Evolutionary conservation across 139 green algal genomes (phyloP).

Genomic region (Yamagishiella unicocca): DNA sequence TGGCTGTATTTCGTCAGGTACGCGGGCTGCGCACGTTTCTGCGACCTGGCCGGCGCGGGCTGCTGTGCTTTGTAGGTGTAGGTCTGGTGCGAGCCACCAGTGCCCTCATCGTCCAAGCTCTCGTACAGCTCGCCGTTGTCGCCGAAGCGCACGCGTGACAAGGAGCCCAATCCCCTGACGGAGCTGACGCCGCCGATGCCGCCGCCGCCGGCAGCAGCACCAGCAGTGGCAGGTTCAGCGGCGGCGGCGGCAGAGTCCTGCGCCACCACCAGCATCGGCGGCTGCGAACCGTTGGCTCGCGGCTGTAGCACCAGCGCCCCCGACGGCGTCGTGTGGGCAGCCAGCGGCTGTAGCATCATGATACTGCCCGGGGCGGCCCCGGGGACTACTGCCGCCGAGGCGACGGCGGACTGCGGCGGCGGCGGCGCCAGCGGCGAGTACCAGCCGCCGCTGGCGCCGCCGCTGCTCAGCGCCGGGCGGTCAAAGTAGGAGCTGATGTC

Average conservation of each 20-base stretch:
- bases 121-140: not conserved
- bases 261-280: constrained; percentile 16
- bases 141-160: not conserved
- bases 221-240: too few relatives aligned
- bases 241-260: not conserved
- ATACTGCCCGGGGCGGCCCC: not conserved
- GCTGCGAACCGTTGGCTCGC: not conserved
- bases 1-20: not conserved
- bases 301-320: constrained; percentile 22
- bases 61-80: not conserved
- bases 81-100: not conserved
- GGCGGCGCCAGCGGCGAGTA: not conserved
- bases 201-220: too few relatives aligned
- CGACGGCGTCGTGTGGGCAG: not conserved
- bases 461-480: not conserved
- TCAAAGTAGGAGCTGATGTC: not conserved
- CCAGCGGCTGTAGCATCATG: constrained; percentile 12
- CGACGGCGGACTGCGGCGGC: not conserved
- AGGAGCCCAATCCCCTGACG: too few relatives aligned
- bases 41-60: not conserved
- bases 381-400: not conserved
- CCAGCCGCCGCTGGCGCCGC: constrained; percentile 12
- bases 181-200: not conserved
- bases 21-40: not conserved
- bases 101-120: not conserved